Evolutionary conservation across 2,329 filamentous ascomycete genomes (phyloP).

Genomic region (Graphiopsis chlorocephala): DNA sequence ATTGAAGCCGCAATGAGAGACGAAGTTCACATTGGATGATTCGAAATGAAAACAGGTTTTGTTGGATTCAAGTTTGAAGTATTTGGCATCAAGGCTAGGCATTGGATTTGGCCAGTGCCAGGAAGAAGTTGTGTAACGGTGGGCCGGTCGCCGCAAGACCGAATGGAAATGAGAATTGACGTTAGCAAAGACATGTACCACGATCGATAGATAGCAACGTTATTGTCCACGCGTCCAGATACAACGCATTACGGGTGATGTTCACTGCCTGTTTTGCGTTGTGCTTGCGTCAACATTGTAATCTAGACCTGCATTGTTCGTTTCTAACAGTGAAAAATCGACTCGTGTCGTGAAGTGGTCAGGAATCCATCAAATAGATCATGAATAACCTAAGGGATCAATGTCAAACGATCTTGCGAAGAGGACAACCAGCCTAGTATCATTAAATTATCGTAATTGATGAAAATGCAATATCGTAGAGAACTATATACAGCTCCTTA

Average conservation of each 20-base stretch:
- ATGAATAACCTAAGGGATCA: not conserved
- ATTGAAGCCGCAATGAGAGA: not conserved
- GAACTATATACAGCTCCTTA: slow-evolving; percentile 32
- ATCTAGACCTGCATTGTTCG: not conserved
- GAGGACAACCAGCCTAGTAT: not conserved
- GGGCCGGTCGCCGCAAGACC: not conserved
- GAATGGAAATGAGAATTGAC: not conserved
- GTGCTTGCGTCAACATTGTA: not conserved
- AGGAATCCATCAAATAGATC: not conserved
- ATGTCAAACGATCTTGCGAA: not conserved
- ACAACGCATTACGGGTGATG: not conserved
- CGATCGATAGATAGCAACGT: not conserved
- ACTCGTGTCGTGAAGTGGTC: not conserved
- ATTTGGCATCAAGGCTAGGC: not conserved
- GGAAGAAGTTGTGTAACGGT: not conserved
- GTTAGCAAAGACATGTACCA: not conserved
- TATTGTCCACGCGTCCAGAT: not conserved
- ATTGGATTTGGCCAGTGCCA: not conserved
- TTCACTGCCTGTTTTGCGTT: not conserved
- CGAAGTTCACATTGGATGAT: not conserved
- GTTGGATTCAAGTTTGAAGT: not conserved
- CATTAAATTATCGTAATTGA: not conserved
- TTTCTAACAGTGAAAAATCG: not conserved
- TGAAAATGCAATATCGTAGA: not conserved
- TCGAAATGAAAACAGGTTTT: not conserved